A percentile compares a stretch with the other conserved stretches of the same genome.
These are phyloP conservation scores for Dryadomyces quercivorus DNA, from an alignment of 2,329 filamentous ascomycete genomes.

Conservation along the genomic window DNA sequence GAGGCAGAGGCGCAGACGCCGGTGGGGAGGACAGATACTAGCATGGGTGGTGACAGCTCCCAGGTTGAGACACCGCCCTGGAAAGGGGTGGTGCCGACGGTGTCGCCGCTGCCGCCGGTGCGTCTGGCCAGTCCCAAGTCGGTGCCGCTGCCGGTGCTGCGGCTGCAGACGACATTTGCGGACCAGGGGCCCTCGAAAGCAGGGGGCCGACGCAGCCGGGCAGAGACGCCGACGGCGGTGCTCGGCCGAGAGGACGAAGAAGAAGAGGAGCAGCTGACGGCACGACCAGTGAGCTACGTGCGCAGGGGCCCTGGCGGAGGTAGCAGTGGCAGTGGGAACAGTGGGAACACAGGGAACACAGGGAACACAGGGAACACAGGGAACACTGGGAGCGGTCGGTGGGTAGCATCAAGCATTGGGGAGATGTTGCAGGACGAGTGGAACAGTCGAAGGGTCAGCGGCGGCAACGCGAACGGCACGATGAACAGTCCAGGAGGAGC, in stretches of 20 bases:
- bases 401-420: slow-evolving; percentile 23
- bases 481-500: slow-evolving; percentile 6
- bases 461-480: slow-evolving; percentile 2
- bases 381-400: too few relatives aligned
- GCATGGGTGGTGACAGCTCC: neutral
- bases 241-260: slow-evolving; percentile 9
- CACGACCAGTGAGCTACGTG: slow-evolving; percentile 21
- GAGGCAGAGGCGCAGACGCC: neutral
- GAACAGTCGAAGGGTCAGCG: neutral
- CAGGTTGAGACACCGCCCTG: neutral
- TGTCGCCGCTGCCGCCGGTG: neutral
- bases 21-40: neutral
- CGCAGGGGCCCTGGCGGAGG: slow-evolving; percentile 7
- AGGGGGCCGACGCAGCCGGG: neutral
- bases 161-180: slow-evolving; percentile 31
- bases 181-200: neutral
- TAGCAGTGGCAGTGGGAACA: neutral
- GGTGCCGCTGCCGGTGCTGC: slow-evolving; percentile 18
- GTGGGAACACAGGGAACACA: too few relatives aligned
- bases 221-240: neutral
- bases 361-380: too few relatives aligned
- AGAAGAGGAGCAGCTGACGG: slow-evolving; percentile 24
- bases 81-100: too few relatives aligned
- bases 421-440: slow-evolving; percentile 15
- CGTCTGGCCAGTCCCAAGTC: neutral